These are phyloP conservation scores for Dipteronia sinensis DNA, from an alignment of 345 rosid species.

Conservation along the genomic window DNA sequence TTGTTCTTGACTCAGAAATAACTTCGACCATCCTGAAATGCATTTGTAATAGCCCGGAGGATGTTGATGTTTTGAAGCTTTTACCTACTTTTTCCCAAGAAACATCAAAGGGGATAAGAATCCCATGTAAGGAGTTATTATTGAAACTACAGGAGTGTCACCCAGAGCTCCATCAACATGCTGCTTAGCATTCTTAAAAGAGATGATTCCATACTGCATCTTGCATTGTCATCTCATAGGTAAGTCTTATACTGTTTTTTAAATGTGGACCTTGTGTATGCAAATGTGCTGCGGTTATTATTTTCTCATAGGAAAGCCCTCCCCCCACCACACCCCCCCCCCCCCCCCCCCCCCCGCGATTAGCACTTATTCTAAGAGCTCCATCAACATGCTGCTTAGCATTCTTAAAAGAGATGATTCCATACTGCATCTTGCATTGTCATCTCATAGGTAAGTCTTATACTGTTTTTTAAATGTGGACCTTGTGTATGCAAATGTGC, in stretches of 20 bases:
- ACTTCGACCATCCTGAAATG: slow-evolving; percentile 52
- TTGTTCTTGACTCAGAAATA: slow-evolving; percentile 47
- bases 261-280: neutral
- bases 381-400: slow-evolving; percentile 20
- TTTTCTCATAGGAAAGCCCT: neutral
- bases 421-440: neutral
- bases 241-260: neutral
- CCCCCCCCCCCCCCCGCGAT: too few species aligned
- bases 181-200: slow-evolving; percentile 18
- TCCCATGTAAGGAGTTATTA: slow-evolving; percentile 37
- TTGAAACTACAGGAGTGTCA: slow-evolving; percentile 24
- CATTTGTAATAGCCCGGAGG: slow-evolving; percentile 44
- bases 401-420: neutral
- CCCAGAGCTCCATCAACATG: slow-evolving; percentile 14
- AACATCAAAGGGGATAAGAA: slow-evolving; percentile 22
- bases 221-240: neutral
- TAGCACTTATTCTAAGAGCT: too few species aligned
- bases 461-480: neutral
- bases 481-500: neutral
- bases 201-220: neutral
- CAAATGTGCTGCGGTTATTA: neutral
- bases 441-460: neutral
- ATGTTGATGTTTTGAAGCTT: slow-evolving; percentile 33
- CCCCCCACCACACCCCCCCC: too few species aligned
- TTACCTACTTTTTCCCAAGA: slow-evolving; percentile 48